Evolutionary conservation across 345 rosid species (phyloP).

Genomic region (Syzygium jambos): DNA sequence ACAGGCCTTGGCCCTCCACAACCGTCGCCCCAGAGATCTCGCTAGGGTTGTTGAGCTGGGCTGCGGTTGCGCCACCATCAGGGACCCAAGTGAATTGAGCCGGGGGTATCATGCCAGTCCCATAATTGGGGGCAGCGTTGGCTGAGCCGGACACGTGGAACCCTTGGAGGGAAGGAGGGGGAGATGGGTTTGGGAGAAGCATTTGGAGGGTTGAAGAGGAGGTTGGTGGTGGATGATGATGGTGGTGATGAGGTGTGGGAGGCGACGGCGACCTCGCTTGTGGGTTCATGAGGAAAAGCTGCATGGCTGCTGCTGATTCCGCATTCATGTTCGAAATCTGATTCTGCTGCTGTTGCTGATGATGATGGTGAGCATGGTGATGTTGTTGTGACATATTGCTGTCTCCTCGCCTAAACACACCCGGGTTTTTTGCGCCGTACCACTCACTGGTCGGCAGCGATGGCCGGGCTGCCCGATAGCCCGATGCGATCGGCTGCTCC

Average conservation of each 20-base stretch:
- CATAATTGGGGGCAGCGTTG: conserved; percentile 3
- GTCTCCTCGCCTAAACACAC: conserved; percentile 8
- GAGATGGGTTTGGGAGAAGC: conserved; percentile 57
- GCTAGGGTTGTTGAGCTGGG: conserved; percentile 10
- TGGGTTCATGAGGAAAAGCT: conserved; percentile 85
- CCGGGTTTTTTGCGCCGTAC: conserved; percentile 34
- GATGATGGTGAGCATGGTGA: conserved; percentile 17
- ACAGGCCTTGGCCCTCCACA: conserved; percentile 82
- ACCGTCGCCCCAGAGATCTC: conserved; percentile 23
- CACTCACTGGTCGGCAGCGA: conserved; percentile 25
- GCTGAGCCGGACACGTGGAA: conserved; percentile 8
- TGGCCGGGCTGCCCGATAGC: conserved; percentile 7
- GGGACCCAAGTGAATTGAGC: neutral
- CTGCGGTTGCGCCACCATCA: neutral
- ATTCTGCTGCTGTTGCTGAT: conserved; percentile 14
- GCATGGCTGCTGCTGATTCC: conserved; percentile 83
- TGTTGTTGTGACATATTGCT: conserved; percentile 6
- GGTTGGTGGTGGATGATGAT: conserved; percentile 19
- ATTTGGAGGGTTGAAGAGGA: conserved; percentile 77
- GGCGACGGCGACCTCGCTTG: conserved; percentile 72
- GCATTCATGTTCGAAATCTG: conserved; percentile 52
- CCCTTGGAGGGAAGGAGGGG: conserved; percentile 36
- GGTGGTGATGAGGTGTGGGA: conserved; percentile 16
- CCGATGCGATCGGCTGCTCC: conserved; percentile 17
- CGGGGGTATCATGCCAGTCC: neutral